Conservation (phyloP, 2,329 filamentous ascomycete species). For the Ophiostoma angusticollis region DNA sequence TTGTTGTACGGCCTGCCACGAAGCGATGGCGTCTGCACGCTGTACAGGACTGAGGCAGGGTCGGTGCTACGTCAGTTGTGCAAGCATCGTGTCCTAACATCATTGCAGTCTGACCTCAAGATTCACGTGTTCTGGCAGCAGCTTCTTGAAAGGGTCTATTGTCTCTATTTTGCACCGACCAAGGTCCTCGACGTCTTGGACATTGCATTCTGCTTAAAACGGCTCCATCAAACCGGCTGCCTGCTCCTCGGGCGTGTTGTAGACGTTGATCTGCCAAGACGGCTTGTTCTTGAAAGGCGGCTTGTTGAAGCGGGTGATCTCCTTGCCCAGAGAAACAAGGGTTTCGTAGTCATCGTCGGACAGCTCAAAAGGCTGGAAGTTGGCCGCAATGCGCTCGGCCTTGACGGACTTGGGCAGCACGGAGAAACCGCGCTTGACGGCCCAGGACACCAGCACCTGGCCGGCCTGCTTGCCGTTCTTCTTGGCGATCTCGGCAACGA, state of each 20-base stretch:
- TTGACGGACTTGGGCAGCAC: conserved; percentile 69
- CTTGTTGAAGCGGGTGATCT: conserved; percentile 29
- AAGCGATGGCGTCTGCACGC: no score
- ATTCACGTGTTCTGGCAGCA: no score
- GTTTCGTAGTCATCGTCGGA: conserved; percentile 43
- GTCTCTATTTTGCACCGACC: no score
- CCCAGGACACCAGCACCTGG: conserved; percentile 10
- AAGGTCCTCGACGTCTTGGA: no score
- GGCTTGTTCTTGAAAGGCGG: neutral
- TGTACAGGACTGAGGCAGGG: no score
- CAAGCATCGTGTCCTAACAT: no score
- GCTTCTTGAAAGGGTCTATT: no score
- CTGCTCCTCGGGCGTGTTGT: neutral
- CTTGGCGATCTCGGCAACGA: conserved; percentile 44
- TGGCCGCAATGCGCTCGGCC: conserved; percentile 51
- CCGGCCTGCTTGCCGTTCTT: conserved; percentile 7
- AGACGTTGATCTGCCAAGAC: neutral
- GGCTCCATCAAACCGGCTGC: neutral
- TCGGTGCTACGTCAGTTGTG: no score
- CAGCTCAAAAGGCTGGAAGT: conserved; percentile 57
- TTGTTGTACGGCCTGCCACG: no score
- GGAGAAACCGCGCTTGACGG: conserved; percentile 43
- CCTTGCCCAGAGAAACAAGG: conserved; percentile 48
- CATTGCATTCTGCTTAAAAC: no score
- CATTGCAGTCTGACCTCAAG: no score